Evolutionary conservation across 2,329 filamentous ascomycete species (phyloP).

Genomic region (Phialocephala sp.): DNA sequence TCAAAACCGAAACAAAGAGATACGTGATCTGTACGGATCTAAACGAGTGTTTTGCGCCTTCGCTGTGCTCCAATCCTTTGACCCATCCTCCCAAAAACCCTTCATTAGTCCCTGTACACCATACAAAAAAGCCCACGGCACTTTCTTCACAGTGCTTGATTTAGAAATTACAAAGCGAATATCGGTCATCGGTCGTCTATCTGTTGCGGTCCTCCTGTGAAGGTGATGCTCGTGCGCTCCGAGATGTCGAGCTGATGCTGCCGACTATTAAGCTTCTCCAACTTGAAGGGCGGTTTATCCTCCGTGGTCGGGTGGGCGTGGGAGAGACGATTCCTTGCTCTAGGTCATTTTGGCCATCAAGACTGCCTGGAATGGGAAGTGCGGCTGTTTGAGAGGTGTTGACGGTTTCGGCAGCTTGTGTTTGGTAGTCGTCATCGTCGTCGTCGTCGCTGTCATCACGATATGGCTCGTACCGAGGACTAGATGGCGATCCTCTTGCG

Average conservation of each 20-base stretch:
- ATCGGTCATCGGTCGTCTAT: conserved; percentile 25
- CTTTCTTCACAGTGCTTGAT: neutral
- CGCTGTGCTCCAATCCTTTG: conserved; percentile 35
- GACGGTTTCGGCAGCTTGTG: conserved; percentile 49
- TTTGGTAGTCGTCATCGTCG: conserved; percentile 49
- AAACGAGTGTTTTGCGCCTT: conserved; percentile 40
- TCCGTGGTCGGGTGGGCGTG: conserved; percentile 28
- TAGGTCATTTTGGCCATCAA: conserved; percentile 31
- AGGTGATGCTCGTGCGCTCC: conserved; percentile 29
- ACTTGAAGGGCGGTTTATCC: conserved; percentile 26
- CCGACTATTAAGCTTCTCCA: conserved; percentile 36
- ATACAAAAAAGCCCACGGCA: conserved; percentile 23
- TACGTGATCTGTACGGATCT: conserved; percentile 16
- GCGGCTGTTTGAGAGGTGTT: conserved; percentile 55
- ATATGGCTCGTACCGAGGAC: conserved; percentile 42
- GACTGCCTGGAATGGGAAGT: conserved; percentile 30
- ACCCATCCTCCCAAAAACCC: conserved; percentile 23
- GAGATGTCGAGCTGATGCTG: conserved; percentile 35
- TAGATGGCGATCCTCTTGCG: conserved; percentile 49
- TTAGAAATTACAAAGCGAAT: conserved; percentile 16
- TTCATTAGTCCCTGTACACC: conserved; percentile 30
- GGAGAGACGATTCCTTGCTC: conserved; percentile 37
- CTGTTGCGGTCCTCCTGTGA: conserved; percentile 38
- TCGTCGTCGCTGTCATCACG: conserved; percentile 51
- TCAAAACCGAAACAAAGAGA: neutral